Conservation (phyloP, 306 rosid species). For the Macrotyloma uniflorum region DNA sequence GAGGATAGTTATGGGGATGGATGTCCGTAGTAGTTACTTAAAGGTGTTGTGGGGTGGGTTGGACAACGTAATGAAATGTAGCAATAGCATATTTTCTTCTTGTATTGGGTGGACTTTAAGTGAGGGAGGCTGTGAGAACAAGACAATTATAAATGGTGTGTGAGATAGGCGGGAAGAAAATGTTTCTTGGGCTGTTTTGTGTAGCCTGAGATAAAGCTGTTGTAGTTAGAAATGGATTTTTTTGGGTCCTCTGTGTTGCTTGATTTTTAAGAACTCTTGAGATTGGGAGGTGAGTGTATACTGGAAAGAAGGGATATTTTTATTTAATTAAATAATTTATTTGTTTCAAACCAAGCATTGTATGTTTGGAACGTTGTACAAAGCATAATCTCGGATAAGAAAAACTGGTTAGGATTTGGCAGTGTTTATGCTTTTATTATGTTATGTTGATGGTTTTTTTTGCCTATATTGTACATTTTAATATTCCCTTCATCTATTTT, state of each 20-base stretch:
- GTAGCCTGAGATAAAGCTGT: background rate
- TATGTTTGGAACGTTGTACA: no score
- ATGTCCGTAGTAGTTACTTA: background rate
- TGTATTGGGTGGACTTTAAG: background rate
- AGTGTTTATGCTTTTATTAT: conserved; percentile 2
- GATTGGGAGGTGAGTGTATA: background rate
- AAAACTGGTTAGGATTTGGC: conserved; percentile 1
- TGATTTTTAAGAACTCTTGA: background rate
- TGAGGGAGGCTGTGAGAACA: background rate
- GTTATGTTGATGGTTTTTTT: conserved; percentile 12
- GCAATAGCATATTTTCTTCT: background rate
- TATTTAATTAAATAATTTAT: background rate
- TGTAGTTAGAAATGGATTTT: conserved; percentile 8
- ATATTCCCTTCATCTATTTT: conserved; percentile 1
- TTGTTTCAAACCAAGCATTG: background rate
- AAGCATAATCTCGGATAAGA: background rate
- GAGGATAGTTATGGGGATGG: conserved; percentile 7
- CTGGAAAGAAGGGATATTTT: background rate
- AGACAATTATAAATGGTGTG: background rate
- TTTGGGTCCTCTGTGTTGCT: conserved; percentile 10
- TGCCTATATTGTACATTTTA: background rate
- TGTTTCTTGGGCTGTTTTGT: background rate
- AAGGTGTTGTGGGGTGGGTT: conserved; percentile 21
- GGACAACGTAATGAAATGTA: background rate
- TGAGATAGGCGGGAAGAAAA: conserved; percentile 11